Evolutionary conservation across 768 basidiomycete genomes (phyloP).

Genomic region (Lepiota venenata): DNA sequence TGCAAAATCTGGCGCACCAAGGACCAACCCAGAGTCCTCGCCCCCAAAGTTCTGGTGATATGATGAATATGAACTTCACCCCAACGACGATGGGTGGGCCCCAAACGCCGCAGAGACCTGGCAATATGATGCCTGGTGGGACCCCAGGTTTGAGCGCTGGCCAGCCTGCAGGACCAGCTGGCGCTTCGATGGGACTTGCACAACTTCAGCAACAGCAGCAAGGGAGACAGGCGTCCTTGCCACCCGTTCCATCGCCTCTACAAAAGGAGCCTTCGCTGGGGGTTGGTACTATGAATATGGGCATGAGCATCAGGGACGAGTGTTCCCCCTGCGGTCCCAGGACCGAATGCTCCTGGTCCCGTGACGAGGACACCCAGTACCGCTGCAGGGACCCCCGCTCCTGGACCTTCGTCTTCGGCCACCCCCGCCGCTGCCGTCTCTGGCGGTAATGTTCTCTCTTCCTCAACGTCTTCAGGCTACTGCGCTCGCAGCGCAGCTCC

Average conservation of each 20-base stretch:
- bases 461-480: not conserved
- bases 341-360: slow-evolving; percentile 3
- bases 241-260: slow-evolving; percentile 7
- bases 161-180: not conserved
- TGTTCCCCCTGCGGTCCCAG: slow-evolving; percentile 6
- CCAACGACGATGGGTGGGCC: not conserved
- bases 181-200: not conserved
- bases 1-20: not conserved
- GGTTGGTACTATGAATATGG: slow-evolving; percentile 13
- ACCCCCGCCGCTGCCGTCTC: not conserved
- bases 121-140: slow-evolving; percentile 9
- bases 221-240: slow-evolving; percentile 11
- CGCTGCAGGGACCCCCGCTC: not conserved
- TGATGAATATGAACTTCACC: not conserved
- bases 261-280: not conserved
- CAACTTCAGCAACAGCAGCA: slow-evolving; percentile 11
- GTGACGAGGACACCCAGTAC: slow-evolving; percentile 1
- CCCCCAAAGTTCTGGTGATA: slow-evolving; percentile 3
- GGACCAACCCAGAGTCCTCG: not conserved
- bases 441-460: slow-evolving; percentile 1
- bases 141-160: slow-evolving; percentile 9
- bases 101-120: slow-evolving; percentile 7
- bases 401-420: slow-evolving; percentile 2
- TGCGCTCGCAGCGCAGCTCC: slow-evolving; percentile 14
- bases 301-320: slow-evolving; percentile 12